Conservation (phyloP, 257 asterid species). For the Verbascum thapsus region DNA sequence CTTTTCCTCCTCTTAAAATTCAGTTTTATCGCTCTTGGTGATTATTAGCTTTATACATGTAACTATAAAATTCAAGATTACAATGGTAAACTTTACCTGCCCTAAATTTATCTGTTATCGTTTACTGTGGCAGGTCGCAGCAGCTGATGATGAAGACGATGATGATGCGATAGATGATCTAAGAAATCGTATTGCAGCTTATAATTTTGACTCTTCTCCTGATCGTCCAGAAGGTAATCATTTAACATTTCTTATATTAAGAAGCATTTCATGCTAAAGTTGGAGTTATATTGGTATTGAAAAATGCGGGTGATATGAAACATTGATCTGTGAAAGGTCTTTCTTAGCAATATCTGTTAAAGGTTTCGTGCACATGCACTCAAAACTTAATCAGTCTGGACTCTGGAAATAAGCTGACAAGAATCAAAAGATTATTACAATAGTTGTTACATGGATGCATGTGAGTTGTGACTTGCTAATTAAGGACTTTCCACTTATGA, state of each 20-base stretch:
- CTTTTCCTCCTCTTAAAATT: neutral
- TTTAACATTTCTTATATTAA: neutral
- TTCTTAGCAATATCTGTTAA: no score
- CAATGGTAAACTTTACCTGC: neutral
- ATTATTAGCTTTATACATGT: no score
- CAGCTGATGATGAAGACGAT: constrained; percentile 51
- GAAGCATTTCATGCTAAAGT: neutral
- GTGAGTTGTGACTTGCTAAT: no score
- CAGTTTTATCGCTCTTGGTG: neutral
- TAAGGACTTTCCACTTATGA: no score
- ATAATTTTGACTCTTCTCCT: constrained; percentile 87
- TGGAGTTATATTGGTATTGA: neutral
- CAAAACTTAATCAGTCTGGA: no score
- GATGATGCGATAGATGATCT: constrained; percentile 65
- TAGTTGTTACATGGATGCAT: no score
- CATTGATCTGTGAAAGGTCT: no score
- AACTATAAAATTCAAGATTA: neutral
- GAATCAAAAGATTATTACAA: no score
- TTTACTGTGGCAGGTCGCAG: constrained; percentile 47
- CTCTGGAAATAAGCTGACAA: no score
- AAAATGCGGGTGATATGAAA: neutral
- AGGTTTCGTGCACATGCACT: no score
- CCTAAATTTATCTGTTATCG: constrained; percentile 4
- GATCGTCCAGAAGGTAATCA: constrained; percentile 59
- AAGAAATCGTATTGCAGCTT: constrained; percentile 80